Base-by-base conservation (phyloP, 2,329 filamentous ascomycete species). In the Hypoxylon sp. region DNA sequence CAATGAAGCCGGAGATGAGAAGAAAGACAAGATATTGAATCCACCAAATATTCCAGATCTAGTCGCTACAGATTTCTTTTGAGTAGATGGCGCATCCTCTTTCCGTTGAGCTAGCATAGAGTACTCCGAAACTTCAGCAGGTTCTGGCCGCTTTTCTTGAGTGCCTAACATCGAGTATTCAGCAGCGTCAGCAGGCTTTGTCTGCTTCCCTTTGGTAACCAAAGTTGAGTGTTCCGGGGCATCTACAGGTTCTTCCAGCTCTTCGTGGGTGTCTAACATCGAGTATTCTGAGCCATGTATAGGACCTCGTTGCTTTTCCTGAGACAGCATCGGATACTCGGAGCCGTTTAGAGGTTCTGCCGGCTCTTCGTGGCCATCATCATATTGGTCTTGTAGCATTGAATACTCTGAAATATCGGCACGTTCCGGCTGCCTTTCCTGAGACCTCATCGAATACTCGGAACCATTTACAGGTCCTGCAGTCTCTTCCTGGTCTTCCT, bases 1-100 rank as follows among this genome's bases (percentile, higher is more conserved):
- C 27, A 83, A 71, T 6, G 77, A 71, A 0, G 83, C 82, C 0
- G 87, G 87, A 2, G 87, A 89, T 0, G 87, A 89, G 74, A 89
- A 89, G 75, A 89, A 89, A 6, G 82, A 81, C 5, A 85, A 82
- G 1, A 89, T 79, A 58, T 88, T 84, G 58, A 85, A 83, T 22
- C 78, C 69, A 13, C 77, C 72, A 54, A 78, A 76, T 33, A 77
- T 64, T 6, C 76, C 62, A 44, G 74, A 73, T 40, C 75, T 76
- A 8, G 70, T 58, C 6, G 73, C 58, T 4, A 68, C 51, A 31
- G 74, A 64, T 48, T 76, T 75, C 56, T 77, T 68, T 49, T 72
- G 73, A 25, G 49, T 61, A 35, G 59, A 57, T 2, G 74, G 68
- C 0, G 66, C 70, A 44, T 75, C 62, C 40, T 73, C 66, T 27